phyloP scores from a whole-genome alignment of 2,329 filamentous ascomycete species.

The Diaporthe ampelina region DNA sequence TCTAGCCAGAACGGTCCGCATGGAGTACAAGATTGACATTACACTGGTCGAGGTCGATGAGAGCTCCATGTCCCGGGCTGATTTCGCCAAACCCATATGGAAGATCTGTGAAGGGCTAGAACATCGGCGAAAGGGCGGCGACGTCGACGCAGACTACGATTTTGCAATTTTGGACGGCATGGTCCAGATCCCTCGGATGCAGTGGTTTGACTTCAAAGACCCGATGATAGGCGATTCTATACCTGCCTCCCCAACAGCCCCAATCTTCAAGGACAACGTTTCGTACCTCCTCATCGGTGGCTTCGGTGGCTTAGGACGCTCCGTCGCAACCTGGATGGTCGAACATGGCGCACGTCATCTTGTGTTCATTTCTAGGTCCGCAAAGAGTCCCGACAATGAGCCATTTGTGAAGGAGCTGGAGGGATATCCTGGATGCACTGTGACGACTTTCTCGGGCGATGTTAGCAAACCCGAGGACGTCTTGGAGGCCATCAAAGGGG shows the following conservation, averaged over 20 bases:
- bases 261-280: not conserved
- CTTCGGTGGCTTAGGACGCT: not conserved
- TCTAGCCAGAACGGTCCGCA: no score
- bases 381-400: not conserved
- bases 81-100: not conserved
- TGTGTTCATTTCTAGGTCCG: not conserved
- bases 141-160: not conserved
- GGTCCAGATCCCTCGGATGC: constrained; percentile 4
- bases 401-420: not conserved
- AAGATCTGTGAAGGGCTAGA: not conserved
- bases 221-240: not conserved
- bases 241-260: no score
- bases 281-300: not conserved
- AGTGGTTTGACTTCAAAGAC: constrained; percentile 12
- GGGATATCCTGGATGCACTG: not conserved
- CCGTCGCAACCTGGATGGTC: not conserved
- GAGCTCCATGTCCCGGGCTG: no score
- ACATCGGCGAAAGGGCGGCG: not conserved
- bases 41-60: no score
- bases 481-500: no score
- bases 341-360: not conserved
- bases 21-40: no score
- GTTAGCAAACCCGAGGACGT: not conserved
- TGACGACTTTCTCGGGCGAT: not conserved
- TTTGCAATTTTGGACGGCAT: not conserved